Conservation (phyloP, 805 yeast genomes). For the Nakazawaea populi region DNA sequence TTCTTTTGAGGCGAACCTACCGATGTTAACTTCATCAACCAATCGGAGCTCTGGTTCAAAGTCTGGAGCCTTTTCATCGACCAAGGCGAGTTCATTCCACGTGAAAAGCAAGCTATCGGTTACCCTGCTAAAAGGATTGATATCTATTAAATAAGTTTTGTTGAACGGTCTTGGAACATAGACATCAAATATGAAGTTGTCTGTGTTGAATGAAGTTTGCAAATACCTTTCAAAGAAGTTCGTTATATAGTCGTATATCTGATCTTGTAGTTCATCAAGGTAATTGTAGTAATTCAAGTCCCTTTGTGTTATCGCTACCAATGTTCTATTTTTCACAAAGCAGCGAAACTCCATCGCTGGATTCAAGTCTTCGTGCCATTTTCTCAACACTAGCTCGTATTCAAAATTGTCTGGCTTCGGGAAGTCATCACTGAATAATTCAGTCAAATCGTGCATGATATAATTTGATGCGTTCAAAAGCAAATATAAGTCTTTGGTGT, state of each 20-base stretch:
- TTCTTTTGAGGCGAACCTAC: slow-evolving; percentile 73
- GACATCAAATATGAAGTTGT: slow-evolving; percentile 66
- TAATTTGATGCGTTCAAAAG: slow-evolving; percentile 84
- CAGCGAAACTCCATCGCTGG: slow-evolving; percentile 92
- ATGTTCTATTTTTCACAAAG: slow-evolving; percentile 57
- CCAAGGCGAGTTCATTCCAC: slow-evolving; percentile 69
- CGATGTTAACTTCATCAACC: slow-evolving; percentile 62
- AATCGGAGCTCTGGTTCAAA: slow-evolving; percentile 52
- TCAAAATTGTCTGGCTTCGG: slow-evolving; percentile 20
- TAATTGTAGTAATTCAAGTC: slow-evolving; percentile 81
- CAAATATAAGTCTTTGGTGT: slow-evolving; percentile 71
- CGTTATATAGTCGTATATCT: slow-evolving; percentile 41
- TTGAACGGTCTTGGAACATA: slow-evolving; percentile 74
- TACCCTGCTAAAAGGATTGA: slow-evolving; percentile 76
- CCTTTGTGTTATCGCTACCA: slow-evolving; percentile 78
- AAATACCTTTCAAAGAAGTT: slow-evolving; percentile 48
- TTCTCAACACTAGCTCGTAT: slow-evolving; percentile 67
- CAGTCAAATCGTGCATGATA: slow-evolving; percentile 75
- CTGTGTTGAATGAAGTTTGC: slow-evolving; percentile 44
- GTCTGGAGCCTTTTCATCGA: slow-evolving; percentile 25
- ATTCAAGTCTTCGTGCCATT: slow-evolving; percentile 74
- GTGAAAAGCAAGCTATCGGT: slow-evolving; percentile 76
- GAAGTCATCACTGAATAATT: slow-evolving; percentile 50
- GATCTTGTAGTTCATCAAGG: slow-evolving; percentile 44
- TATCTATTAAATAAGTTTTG: slow-evolving; percentile 67